phyloP scores from a whole-genome alignment of 164 flowering plant species.

The Umbilicus rupestris region DNA sequence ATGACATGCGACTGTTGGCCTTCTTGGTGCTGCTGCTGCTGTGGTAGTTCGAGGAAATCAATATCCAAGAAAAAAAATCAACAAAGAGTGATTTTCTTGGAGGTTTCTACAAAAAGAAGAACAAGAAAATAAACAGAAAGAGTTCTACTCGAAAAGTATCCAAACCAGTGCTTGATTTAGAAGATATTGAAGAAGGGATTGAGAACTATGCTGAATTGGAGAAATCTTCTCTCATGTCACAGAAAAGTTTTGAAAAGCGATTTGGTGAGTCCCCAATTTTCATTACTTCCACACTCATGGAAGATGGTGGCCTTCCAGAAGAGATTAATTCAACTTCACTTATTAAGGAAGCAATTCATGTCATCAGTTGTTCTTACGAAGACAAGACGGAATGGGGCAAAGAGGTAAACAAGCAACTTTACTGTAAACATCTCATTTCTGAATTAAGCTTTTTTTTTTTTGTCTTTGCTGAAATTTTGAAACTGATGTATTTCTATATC shows the following conservation, averaged over 20 bases:
- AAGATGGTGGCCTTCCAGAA: conserved; percentile 11
- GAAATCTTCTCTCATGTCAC: conserved; percentile 8
- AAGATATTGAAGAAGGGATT: conserved; percentile 9
- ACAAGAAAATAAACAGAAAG: conserved; percentile 5
- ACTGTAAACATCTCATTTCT: neutral
- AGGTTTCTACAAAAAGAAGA: conserved; percentile 6
- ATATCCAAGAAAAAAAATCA: conserved; percentile 4
- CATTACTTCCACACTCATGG: conserved; percentile 10
- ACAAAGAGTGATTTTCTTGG: conserved; percentile 5
- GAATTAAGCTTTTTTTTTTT: too few species aligned
- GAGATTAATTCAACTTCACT: conserved; percentile 6
- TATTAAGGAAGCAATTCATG: conserved; percentile 11
- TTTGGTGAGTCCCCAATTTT: conserved; percentile 11
- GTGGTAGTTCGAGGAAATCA: conserved; percentile 10
- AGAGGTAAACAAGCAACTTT: neutral
- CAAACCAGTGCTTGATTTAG: conserved; percentile 8
- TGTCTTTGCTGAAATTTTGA: too few species aligned
- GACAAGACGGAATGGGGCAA: conserved; percentile 11
- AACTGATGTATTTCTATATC: neutral
- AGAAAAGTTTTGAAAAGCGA: conserved; percentile 7
- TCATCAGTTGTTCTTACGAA: conserved; percentile 9
- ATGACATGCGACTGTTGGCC: conserved; percentile 11
- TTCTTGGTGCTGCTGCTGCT: conserved; percentile 10
- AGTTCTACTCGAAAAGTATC: conserved; percentile 6
- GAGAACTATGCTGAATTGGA: conserved; percentile 7